phyloP scores from a whole-genome alignment of 805 yeast genomes.

The Suhomyces tanzawaensis region DNA sequence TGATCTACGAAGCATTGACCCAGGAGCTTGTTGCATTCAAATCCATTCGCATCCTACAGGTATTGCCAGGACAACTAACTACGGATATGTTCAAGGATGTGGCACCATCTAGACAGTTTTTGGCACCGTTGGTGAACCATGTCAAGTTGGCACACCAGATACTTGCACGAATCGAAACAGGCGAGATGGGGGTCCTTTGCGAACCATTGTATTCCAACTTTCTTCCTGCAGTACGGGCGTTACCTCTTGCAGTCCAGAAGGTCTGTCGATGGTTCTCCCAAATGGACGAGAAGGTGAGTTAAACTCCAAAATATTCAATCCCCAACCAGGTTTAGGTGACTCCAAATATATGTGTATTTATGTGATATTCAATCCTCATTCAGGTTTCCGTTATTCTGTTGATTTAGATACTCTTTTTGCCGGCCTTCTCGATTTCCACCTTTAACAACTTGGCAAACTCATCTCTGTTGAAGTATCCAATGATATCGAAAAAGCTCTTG shows the following conservation, averaged over 20 bases:
- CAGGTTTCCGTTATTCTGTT: background rate
- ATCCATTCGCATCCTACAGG: constrained; percentile 32
- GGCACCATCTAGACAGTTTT: constrained; percentile 35
- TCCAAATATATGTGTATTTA: background rate
- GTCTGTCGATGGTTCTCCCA: constrained; percentile 33
- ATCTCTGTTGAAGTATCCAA: constrained; percentile 43
- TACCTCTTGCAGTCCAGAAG: constrained; percentile 42
- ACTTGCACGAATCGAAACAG: constrained; percentile 29
- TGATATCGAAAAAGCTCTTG: constrained; percentile 42
- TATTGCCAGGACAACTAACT: constrained; percentile 51
- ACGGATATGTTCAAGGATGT: constrained; percentile 51
- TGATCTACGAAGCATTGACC: constrained; percentile 44
- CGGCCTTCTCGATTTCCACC: constrained; percentile 17
- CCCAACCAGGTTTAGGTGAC: no score
- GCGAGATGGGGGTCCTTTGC: constrained; percentile 42
- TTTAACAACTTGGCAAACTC: constrained; percentile 27
- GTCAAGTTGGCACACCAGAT: constrained; percentile 35
- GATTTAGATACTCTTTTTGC: constrained; percentile 4
- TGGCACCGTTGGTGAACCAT: constrained; percentile 49
- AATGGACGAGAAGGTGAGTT: constrained; percentile 36
- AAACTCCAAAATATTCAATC: background rate
- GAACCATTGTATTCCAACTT: constrained; percentile 49
- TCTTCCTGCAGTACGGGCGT: constrained; percentile 38
- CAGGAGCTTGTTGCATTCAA: constrained; percentile 33
- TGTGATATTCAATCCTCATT: no score